Percentiles rank a stretch among this genome's conserved stretches.
Evolutionary conservation across 1,139 yeast species (phyloP).

Genomic region (Hansenula lynferdii): DNA sequence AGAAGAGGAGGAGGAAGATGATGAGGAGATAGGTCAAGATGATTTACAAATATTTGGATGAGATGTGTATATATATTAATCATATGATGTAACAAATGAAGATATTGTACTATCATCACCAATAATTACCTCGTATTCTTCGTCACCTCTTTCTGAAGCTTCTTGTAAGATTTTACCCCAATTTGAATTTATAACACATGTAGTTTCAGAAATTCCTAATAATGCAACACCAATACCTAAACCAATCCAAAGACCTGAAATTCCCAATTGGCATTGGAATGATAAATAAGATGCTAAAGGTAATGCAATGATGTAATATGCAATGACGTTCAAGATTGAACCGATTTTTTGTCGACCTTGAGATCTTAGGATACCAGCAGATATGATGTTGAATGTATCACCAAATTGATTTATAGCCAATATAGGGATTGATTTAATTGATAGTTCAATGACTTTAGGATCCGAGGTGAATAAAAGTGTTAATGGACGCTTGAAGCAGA

Average conservation of each 20-base stretch:
- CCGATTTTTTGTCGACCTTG: slow-evolving; percentile 68
- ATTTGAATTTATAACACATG: slow-evolving; percentile 41
- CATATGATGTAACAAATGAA: slow-evolving; percentile 11
- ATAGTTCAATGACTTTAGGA: slow-evolving; percentile 19
- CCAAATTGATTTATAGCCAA: slow-evolving; percentile 56
- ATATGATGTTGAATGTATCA: slow-evolving; percentile 50
- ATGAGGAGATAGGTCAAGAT: slow-evolving; percentile 39
- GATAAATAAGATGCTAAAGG: slow-evolving; percentile 54
- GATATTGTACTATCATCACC: slow-evolving; percentile 21
- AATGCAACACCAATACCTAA: slow-evolving; percentile 52
- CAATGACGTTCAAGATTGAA: slow-evolving; percentile 50
- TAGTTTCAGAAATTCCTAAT: slow-evolving; percentile 45
- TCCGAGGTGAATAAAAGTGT: slow-evolving; percentile 26
- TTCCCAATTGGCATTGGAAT: slow-evolving; percentile 42
- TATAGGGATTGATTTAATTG: slow-evolving; percentile 22
- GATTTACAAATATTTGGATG: slow-evolving; percentile 55
- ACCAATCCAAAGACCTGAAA: slow-evolving; percentile 62
- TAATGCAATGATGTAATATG: slow-evolving; percentile 55
- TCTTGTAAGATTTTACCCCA: slow-evolving; percentile 58
- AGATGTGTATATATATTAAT: not conserved
- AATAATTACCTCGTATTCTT: slow-evolving; percentile 16
- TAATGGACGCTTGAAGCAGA: slow-evolving; percentile 20
- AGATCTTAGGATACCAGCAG: slow-evolving; percentile 58
- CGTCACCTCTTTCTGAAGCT: slow-evolving; percentile 47
- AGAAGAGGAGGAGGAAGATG: no score